Evolutionary conservation across 2,329 filamentous ascomycete genomes (phyloP).

Genomic region (Monilinia aucupariae): DNA sequence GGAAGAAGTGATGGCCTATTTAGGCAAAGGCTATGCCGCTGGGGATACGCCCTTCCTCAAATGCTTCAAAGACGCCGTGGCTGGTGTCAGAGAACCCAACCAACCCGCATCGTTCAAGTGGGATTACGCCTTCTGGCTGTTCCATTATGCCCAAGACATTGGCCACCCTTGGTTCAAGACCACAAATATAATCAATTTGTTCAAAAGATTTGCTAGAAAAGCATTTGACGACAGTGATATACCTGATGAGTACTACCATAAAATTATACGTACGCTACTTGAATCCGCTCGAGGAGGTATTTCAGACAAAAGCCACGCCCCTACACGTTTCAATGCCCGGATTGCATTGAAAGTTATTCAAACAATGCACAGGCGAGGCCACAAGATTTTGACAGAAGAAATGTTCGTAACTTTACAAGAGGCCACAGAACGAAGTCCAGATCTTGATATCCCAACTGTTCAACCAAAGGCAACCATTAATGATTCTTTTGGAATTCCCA

Average conservation of each 20-base stretch:
- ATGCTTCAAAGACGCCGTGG: slow-evolving; percentile 6
- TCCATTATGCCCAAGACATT: slow-evolving; percentile 37
- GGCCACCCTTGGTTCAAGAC: slow-evolving; percentile 33
- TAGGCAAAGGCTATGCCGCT: slow-evolving; percentile 33
- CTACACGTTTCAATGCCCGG: slow-evolving; percentile 21
- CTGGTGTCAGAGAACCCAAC: slow-evolving; percentile 17
- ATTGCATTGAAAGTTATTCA: slow-evolving; percentile 40
- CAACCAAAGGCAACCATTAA: slow-evolving; percentile 26
- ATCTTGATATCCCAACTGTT: slow-evolving; percentile 21
- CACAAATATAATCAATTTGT: neutral
- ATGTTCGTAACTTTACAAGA: slow-evolving; percentile 31
- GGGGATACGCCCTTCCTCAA: slow-evolving; percentile 7
- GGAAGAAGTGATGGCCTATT: slow-evolving; percentile 33
- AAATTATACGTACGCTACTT: slow-evolving; percentile 38
- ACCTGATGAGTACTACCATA: slow-evolving; percentile 34
- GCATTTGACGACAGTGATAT: slow-evolving; percentile 27
- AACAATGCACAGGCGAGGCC: slow-evolving; percentile 39
- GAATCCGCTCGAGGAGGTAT: slow-evolving; percentile 1
- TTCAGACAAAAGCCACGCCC: slow-evolving; percentile 22
- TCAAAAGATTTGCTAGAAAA: neutral
- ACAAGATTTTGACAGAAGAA: slow-evolving; percentile 37
- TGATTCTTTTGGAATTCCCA: slow-evolving; percentile 27
- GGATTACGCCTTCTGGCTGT: slow-evolving; percentile 36
- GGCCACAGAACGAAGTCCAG: slow-evolving; percentile 16
- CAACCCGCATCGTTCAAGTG: slow-evolving; percentile 34